Percentiles rank a stretch among this genome's conserved stretches.
These are phyloP conservation scores for Macrolepiota fuliginosa DNA, from an alignment of 768 basidiomycete genomes.

Conservation along the genomic window DNA sequence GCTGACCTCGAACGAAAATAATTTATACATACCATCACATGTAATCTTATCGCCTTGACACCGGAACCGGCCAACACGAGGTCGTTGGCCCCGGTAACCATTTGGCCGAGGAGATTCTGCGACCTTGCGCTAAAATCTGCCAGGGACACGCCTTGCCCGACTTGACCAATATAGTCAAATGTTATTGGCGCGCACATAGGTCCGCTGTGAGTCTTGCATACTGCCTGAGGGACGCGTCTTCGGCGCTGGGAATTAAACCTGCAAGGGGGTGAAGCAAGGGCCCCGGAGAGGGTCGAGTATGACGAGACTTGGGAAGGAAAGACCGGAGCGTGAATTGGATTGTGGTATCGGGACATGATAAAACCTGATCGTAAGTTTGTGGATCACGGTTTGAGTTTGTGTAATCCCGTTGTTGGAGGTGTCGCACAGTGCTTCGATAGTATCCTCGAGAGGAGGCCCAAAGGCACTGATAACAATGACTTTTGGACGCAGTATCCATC, in stretches of 20 bases:
- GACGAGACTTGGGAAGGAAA: conserved; percentile 5
- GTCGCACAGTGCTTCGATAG: neutral
- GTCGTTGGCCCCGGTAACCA: conserved; percentile 15
- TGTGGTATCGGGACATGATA: conserved; percentile 1
- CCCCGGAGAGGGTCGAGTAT: conserved; percentile 2
- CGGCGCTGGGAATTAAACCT: neutral
- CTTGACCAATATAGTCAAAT: conserved; percentile 8
- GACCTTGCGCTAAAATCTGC: conserved; percentile 5
- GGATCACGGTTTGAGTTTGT: neutral
- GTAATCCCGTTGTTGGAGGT: neutral
- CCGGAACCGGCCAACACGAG: neutral
- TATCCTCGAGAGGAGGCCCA: neutral
- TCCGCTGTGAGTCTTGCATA: neutral
- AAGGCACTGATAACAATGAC: neutral
- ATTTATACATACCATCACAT: conserved; percentile 11
- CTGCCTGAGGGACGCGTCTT: conserved; percentile 5
- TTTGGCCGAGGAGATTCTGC: conserved; percentile 11
- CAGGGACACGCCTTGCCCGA: conserved; percentile 10
- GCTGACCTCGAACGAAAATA: conserved; percentile 8
- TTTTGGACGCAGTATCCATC: neutral
- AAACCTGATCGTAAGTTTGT: neutral
- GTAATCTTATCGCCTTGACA: conserved; percentile 9
- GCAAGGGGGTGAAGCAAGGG: neutral
- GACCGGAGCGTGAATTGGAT: conserved; percentile 12
- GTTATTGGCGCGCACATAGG: conserved; percentile 5